These are phyloP conservation scores for Salix exigua DNA, from an alignment of 345 rosid species.

Conservation along the genomic window DNA sequence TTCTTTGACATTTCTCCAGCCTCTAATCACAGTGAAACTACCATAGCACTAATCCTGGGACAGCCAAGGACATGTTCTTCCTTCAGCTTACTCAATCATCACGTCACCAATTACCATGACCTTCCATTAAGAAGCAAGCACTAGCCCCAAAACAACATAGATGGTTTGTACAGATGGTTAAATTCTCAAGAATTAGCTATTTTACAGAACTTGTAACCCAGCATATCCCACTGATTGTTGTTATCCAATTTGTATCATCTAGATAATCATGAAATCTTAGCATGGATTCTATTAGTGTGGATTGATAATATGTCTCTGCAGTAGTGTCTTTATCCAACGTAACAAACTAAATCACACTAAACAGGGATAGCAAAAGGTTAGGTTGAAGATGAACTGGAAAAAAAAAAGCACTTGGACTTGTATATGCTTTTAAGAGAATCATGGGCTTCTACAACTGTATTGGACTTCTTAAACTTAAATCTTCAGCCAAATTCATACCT, in stretches of 20 bases:
- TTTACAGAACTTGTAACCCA: not conserved
- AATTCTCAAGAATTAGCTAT: not conserved
- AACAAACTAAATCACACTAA: not conserved
- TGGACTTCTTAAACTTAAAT: not conserved
- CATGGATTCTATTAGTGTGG: not conserved
- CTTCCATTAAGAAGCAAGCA: not conserved
- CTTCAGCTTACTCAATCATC: not conserved
- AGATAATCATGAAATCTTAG: not conserved
- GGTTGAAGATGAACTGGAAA: not conserved
- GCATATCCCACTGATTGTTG: not conserved
- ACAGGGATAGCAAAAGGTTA: not conserved
- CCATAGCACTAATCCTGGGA: not conserved
- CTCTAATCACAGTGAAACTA: not conserved
- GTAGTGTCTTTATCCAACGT: not conserved
- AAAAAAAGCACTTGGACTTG: not conserved
- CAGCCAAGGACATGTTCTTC: not conserved
- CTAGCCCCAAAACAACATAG: not conserved
- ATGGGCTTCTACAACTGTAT: not conserved
- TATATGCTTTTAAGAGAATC: not conserved
- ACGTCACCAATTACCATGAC: not conserved
- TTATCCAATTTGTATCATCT: not conserved
- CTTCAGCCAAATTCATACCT: slow-evolving; percentile 42
- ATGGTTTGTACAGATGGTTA: not conserved
- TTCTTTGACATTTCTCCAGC: not conserved
- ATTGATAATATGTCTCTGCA: not conserved